phyloP scores from a whole-genome alignment of 208 protist genomes.

The Zelonia costaricensis region DNA sequence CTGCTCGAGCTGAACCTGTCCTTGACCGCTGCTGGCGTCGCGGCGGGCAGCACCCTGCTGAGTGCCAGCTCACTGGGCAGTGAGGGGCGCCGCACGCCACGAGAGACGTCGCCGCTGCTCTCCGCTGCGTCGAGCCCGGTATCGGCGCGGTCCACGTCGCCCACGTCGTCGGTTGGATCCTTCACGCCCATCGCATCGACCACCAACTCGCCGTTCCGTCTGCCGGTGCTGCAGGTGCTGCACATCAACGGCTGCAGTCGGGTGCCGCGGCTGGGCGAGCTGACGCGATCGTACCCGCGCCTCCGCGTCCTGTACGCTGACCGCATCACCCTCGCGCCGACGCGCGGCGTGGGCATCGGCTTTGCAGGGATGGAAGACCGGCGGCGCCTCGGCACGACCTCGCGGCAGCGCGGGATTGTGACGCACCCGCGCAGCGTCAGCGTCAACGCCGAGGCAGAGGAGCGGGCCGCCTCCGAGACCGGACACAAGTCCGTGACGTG shows the following conservation, averaged over 20 bases:
- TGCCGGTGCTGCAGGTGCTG: constrained; percentile 35
- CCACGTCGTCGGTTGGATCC: background rate
- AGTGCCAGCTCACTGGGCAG: background rate
- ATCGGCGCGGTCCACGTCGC: background rate
- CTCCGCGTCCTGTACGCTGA: constrained; percentile 30
- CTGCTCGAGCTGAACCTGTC: constrained; percentile 63
- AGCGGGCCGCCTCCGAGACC: background rate
- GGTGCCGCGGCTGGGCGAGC: constrained; percentile 30
- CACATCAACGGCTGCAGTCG: constrained; percentile 48
- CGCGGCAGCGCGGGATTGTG: constrained; percentile 13
- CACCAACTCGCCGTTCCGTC: constrained; percentile 8
- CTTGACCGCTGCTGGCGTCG: constrained; percentile 12
- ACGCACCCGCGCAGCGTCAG: background rate
- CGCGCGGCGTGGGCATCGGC: constrained; percentile 12
- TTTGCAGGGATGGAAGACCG: constrained; percentile 11
- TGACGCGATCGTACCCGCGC: constrained; percentile 18
- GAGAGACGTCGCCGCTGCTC: background rate
- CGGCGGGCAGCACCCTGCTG: background rate
- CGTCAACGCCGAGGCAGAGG: background rate
- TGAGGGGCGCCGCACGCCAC: constrained; percentile 1
- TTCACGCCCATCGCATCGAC: constrained; percentile 13
- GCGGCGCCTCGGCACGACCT: background rate
- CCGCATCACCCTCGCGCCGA: constrained; percentile 7
- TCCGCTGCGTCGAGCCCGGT: constrained; percentile 1
- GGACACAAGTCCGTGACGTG: constrained; percentile 9